Percentiles rank a stretch among this genome's conserved stretches.
Conservation (phyloP, 148 eudicot genomes). For the Heliamphora exappendiculata region DNA sequence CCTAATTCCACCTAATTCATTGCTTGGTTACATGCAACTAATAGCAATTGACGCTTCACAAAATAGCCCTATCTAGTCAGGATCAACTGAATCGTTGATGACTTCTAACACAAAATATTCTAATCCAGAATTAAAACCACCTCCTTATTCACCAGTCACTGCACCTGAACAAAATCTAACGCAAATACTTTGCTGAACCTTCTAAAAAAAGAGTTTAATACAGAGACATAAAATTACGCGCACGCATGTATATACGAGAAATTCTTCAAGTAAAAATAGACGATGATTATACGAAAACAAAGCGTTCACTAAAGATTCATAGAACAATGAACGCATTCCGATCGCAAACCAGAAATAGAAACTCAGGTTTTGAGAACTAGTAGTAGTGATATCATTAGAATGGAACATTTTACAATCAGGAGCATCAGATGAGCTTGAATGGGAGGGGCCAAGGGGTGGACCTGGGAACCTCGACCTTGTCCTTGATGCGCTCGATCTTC, state of each 20-base stretch:
- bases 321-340: background rate
- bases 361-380: background rate
- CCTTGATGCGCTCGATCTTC: conserved; percentile 70
- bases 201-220: background rate
- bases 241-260: background rate
- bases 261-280: background rate
- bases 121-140: background rate
- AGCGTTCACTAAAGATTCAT: background rate
- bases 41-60: background rate
- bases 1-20: too few species aligned
- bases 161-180: background rate
- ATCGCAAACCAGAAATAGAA: background rate
- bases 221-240: background rate
- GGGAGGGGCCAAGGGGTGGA: conserved; percentile 99
- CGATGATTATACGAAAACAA: background rate
- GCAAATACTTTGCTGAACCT: background rate
- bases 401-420: background rate
- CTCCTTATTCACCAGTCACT: background rate
- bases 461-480: conserved; percentile 81
- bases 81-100: background rate
- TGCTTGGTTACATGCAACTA: too few species aligned
- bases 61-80: background rate
- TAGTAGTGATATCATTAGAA: background rate
- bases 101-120: background rate
- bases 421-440: conserved; percentile 67